Evolutionary conservation across 305 asterid species (phyloP).

Genomic region (Fraxinus ornus): DNA sequence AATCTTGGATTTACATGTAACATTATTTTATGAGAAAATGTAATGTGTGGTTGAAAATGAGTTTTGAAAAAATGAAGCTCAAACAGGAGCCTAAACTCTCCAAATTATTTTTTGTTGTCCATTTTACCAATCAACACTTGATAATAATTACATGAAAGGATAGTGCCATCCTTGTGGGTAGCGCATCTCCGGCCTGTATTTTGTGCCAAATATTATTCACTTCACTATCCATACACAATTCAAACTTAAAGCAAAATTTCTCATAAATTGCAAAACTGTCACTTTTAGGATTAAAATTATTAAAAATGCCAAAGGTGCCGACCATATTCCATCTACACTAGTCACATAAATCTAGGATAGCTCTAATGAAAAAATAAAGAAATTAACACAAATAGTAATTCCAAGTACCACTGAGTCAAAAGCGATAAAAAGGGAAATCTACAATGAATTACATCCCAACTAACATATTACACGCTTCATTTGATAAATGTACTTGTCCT

Average conservation of each 20-base stretch:
- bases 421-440: neutral
- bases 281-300: neutral
- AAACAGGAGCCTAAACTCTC: neutral
- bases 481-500: neutral
- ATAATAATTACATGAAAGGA: neutral
- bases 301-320: neutral
- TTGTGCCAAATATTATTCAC: neutral
- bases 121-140: neutral
- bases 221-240: neutral
- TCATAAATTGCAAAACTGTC: neutral
- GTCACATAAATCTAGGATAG: neutral
- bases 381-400: neutral
- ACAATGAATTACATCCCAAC: neutral
- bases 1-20: neutral
- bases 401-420: neutral
- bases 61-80: neutral
- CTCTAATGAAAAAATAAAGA: neutral
- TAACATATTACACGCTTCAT: neutral
- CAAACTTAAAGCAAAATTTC: neutral
- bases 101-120: neutral
- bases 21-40: neutral
- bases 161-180: neutral
- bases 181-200: neutral
- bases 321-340: neutral
- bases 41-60: neutral